Conservation (phyloP, 2,329 filamentous ascomycete genomes). For the Colletotrichum sp. region DNA sequence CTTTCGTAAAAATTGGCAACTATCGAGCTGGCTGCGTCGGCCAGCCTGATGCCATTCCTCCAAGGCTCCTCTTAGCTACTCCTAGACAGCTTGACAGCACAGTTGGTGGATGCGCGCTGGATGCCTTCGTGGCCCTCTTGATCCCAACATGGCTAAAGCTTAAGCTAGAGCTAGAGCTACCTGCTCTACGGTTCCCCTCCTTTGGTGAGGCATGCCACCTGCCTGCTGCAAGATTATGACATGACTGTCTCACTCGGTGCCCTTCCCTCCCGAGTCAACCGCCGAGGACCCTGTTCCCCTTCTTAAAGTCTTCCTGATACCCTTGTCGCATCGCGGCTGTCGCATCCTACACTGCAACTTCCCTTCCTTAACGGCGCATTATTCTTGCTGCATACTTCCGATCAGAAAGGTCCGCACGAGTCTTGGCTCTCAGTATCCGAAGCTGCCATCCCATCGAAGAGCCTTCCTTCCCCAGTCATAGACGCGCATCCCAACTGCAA, state of each 20-base stretch:
- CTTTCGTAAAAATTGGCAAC: background rate
- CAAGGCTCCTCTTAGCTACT: background rate
- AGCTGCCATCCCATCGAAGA: background rate
- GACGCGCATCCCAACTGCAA: background rate
- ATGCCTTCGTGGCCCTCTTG: background rate
- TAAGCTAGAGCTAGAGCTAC: background rate
- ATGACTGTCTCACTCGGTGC: conserved; percentile 16
- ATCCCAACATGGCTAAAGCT: background rate
- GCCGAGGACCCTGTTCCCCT: background rate
- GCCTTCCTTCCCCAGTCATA: background rate
- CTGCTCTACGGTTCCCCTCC: background rate
- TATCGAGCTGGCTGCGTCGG: background rate
- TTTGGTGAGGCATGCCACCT: conserved; percentile 2
- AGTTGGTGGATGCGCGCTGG: background rate
- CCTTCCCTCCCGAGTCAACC: background rate
- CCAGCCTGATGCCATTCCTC: background rate
- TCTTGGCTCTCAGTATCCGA: background rate
- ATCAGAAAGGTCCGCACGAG: background rate
- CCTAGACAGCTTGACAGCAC: background rate
- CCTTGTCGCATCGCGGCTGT: conserved; percentile 14
- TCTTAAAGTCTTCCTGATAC: conserved; percentile 5
- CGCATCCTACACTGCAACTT: background rate
- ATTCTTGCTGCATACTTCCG: background rate
- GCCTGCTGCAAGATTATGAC: conserved; percentile 13
- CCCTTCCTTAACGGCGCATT: background rate